Base-by-base conservation (phyloP, 805 yeast genomes). In the Cyberlindnera galapagoensis region DNA sequence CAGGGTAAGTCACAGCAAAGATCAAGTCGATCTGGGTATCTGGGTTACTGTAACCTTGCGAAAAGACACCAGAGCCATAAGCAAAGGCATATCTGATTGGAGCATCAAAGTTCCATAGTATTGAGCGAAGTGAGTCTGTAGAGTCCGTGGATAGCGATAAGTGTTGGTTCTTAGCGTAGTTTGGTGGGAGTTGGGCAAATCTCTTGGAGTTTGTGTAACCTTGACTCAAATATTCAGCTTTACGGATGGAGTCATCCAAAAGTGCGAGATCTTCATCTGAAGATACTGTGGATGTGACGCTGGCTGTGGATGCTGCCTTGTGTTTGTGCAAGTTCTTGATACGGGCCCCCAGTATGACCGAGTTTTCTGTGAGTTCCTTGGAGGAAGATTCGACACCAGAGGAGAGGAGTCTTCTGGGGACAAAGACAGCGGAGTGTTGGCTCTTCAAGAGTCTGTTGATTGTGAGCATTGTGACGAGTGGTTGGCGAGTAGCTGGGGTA, bases 1-100 rank as follows among this genome's bases (percentile, higher is more conserved):
- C 62, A 3, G 94, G 75, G 50, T 79, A 71, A 1, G 80, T 69
- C 3, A 88, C 97, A 1, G 84, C 86, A 47, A 82, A 76, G 9
- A 90, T 81, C 57, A 92, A 58, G 54, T 92, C 98, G 9, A 85
- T 73, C 55, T 92, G 97, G 0, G 87, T 80, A 21, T 68, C 67
- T 9, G 55, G 51, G 9, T 52, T 44, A 4, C 51, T 35, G n/a
- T 62, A 57, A 5, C 76, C 79, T 54, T 90, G 98, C 22, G 74
- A 68, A 48, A 92, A 83, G 1, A 92, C 95, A 5, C 95, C 95
- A 7, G 94, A 82, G 3, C 98, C 98, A 56, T 90, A 90, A 0
- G 97, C 98, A 58, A 90, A 83, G 1, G 95, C 79, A 47, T 74
- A 82, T 33, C 75, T 63, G 10, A 86, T 71, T 1, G 92, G 88